Evolutionary conservation across 768 basidiomycete genomes (phyloP), one percentile per base, ranked within the genome.

Genomic region (Polyporus arcularius): DNA sequence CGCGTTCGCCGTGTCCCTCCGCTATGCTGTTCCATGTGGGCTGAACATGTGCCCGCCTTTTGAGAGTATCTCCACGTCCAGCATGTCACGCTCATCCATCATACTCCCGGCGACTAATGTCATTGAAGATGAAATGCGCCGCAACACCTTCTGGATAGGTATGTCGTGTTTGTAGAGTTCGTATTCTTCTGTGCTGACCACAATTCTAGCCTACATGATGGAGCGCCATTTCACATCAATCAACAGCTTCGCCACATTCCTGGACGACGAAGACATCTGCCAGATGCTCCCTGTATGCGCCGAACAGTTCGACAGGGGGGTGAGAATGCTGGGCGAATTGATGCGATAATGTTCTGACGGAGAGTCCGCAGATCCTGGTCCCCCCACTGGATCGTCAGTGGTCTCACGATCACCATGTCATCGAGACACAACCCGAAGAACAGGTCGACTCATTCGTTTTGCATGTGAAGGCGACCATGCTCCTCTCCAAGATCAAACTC

Each of bases 251-350:
- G 85, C 89, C 0, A 76, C 85, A 60, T 80, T 80, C 59, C 74
- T 92, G 10, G 90, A 92, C 63, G 90, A 92, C 68, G 80, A 85
- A 61, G 89, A 90, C 66, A 79, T 92, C 18, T 85, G 85, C 21
- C 89, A 91, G 60, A 71, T 89, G 18, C 77, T 92, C 28, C 89
- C 90, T 1, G 76, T 88, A 15, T 79, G 84, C 43, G 79, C 79
- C 8, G 82, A 85, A 40, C 78, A 84, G 35, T 88, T 86, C 65
- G 79, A 87, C 58, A 75, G 79, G 65, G 88, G 88, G 56, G 88
- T 88, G 68, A 65, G 84, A 69, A 11, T 42, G 9, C 53, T 58
- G 7, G 30, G 15, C 7, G 57, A 30, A 38, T 42, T 38, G 31
- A 38, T 2, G 4, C 32, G 64, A 39, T 39, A 61, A 53, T 15